Conservation (phyloP, 345 rosid species). For the Syzygium grande region DNA sequence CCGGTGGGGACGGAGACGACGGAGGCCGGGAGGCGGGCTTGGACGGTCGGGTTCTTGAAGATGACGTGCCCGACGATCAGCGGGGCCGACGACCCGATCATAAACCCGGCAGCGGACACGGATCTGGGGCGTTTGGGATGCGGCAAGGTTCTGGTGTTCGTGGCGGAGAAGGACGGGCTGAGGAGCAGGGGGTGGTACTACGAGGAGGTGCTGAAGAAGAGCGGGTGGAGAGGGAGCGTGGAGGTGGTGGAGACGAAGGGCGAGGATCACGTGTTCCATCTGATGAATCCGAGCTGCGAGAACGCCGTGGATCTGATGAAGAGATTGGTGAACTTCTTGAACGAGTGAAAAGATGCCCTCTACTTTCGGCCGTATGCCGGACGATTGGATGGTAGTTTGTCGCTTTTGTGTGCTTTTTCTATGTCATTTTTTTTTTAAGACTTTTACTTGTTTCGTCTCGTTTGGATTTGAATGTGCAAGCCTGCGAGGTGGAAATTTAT, state of each 20-base stretch:
- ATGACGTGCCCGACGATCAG: conserved; percentile 10
- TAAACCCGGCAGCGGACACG: conserved; percentile 24
- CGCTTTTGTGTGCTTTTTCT: background rate
- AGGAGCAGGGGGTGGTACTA: conserved; percentile 6
- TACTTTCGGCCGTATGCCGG: no score
- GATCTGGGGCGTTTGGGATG: conserved; percentile 12
- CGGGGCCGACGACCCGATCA: conserved; percentile 25
- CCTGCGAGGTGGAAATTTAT: background rate
- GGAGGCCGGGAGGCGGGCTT: background rate
- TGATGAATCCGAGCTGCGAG: conserved; percentile 1
- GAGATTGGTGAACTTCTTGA: conserved; percentile 4
- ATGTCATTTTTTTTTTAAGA: background rate
- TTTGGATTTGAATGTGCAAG: no score
- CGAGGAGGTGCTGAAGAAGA: conserved; percentile 6
- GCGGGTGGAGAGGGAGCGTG: conserved; percentile 5
- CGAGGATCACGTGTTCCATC: conserved; percentile 6
- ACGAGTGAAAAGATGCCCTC: background rate
- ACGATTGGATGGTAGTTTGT: background rate
- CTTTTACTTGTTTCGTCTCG: background rate
- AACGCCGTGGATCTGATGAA: conserved; percentile 4
- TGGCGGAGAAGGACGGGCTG: conserved; percentile 25
- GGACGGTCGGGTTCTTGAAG: conserved; percentile 2
- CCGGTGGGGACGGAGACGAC: conserved; percentile 4
- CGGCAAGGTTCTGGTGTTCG: conserved; percentile 20
- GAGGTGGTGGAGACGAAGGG: conserved; percentile 10